Evolutionary conservation across 257 asterid species (phyloP).

Genomic region (Capsicum chinense): DNA sequence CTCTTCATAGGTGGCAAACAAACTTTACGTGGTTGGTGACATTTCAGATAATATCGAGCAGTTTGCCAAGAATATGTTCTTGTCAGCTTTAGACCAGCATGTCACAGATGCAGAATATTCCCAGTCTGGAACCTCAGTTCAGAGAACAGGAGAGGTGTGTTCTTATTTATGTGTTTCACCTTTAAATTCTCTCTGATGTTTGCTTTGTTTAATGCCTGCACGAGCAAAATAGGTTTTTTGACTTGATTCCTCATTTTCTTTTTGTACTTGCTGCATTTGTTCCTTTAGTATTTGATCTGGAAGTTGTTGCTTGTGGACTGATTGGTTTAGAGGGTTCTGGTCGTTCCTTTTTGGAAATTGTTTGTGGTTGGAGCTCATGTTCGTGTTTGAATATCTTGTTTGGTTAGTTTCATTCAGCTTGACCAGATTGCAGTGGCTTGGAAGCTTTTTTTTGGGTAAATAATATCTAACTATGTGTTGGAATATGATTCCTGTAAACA

Average conservation of each 20-base stretch:
- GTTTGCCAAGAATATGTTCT: conserved; percentile 75
- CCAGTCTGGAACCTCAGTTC: conserved; percentile 52
- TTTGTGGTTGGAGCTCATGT: conserved; percentile 25
- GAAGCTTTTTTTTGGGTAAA: neutral
- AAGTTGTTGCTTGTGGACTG: conserved; percentile 11
- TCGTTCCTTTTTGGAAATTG: conserved; percentile 1
- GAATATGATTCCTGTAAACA: neutral
- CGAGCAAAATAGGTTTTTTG: neutral
- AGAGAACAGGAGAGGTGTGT: conserved; percentile 70
- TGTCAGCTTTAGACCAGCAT: conserved; percentile 66
- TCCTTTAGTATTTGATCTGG: neutral
- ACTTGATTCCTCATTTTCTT: neutral
- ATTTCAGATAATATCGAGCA: conserved; percentile 79
- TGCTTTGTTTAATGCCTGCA: neutral
- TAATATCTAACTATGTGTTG: neutral
- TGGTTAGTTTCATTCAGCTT: conserved; percentile 24
- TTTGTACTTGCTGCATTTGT: neutral
- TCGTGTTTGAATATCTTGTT: conserved; percentile 4
- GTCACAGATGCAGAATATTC: conserved; percentile 56
- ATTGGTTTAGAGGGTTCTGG: conserved; percentile 1
- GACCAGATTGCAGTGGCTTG: conserved; percentile 19
- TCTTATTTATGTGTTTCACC: conserved; percentile 26
- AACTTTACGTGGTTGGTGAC: conserved; percentile 65
- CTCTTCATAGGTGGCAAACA: conserved; percentile 82
- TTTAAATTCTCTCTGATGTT: conserved; percentile 3